phyloP scores from a whole-genome alignment of 768 basidiomycete genomes.

The Rhodosporidiobolus sp. region DNA sequence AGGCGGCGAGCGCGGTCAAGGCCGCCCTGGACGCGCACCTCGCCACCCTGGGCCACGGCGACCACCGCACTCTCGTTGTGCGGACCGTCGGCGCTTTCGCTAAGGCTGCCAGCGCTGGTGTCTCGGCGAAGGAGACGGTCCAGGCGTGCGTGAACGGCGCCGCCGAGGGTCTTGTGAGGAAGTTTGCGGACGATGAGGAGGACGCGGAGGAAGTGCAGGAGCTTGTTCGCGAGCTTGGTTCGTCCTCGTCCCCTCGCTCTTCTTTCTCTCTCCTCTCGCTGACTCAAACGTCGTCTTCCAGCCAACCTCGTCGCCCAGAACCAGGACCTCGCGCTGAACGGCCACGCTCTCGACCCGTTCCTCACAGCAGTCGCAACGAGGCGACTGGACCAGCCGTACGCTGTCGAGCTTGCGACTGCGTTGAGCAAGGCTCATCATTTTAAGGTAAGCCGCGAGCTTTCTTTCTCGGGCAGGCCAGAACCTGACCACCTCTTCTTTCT shows the following conservation, averaged over 20 bases:
- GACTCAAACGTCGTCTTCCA: accelerated
- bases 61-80: slow-evolving; percentile 15
- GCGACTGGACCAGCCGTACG: slow-evolving; percentile 18
- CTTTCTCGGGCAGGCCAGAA: neutral
- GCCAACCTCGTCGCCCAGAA: neutral
- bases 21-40: neutral
- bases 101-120: neutral
- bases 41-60: slow-evolving; percentile 8
- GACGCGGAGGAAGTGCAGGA: slow-evolving; percentile 9
- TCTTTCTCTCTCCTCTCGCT: neutral
- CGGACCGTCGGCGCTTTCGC: slow-evolving; percentile 7
- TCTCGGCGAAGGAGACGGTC: neutral
- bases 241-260: neutral
- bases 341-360: slow-evolving; percentile 28
- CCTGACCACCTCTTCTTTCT: neutral
- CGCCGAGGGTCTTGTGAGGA: slow-evolving; percentile 12
- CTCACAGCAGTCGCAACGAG: slow-evolving; percentile 18
- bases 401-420: slow-evolving; percentile 7
- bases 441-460: slow-evolving; percentile 14
- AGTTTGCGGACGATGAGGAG: slow-evolving; percentile 23
- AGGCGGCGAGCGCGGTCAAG: neutral
- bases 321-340: slow-evolving; percentile 4
- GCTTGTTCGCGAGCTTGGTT: slow-evolving; percentile 4
- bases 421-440: slow-evolving; percentile 19
- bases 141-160: slow-evolving; percentile 8